Percentiles rank a stretch among this genome's conserved stretches.
Conservation (phyloP, 306 rosid genomes). For the Casuarina equisetifolia region DNA sequence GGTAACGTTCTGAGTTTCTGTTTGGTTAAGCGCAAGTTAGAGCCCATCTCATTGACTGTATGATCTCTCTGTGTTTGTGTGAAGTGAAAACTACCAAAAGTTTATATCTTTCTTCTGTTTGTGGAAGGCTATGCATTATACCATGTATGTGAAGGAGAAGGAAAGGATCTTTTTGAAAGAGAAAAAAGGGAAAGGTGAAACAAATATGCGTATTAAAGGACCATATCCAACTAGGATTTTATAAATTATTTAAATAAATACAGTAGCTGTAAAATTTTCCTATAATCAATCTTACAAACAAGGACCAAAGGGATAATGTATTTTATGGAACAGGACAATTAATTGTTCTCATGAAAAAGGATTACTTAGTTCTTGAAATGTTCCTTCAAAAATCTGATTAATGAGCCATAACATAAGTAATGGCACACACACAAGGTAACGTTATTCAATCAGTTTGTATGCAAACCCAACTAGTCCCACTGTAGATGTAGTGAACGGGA, state of each 20-base stretch:
- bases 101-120: background rate
- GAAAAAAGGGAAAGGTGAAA: background rate
- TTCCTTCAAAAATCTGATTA: background rate
- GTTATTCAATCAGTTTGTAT: background rate
- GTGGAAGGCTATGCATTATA: background rate
- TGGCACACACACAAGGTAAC: background rate
- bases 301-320: background rate
- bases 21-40: conserved; percentile 10
- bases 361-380: background rate
- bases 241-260: background rate
- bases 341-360: background rate
- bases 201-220: background rate
- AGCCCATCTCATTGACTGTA: background rate
- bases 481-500: background rate
- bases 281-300: background rate
- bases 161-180: background rate
- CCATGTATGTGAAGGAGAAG: background rate
- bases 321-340: background rate
- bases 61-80: background rate
- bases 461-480: background rate
- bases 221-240: background rate
- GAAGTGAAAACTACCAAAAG: background rate
- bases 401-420: background rate
- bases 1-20: conserved; percentile 44
- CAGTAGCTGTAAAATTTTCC: background rate